Percentiles rank a stretch among this genome's conserved stretches.
Conservation (phyloP, 1,284 basidiomycete genomes). For the Porodaedalea pini region DNA sequence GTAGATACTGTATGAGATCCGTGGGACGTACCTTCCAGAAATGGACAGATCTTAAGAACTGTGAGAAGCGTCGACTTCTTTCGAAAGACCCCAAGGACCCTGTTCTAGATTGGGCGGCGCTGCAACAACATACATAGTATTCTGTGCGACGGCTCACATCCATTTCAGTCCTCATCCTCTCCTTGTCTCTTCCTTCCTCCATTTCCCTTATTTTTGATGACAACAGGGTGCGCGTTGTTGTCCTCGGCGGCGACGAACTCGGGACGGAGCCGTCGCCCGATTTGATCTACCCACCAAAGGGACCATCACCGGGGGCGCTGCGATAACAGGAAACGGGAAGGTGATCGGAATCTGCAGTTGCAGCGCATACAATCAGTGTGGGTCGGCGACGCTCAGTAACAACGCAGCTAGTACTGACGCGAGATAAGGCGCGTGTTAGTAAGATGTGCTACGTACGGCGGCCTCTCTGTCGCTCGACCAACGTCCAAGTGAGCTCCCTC, state of each 20-base stretch:
- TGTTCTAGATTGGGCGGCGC: no score
- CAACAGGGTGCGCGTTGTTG: neutral
- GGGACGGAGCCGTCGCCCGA: neutral
- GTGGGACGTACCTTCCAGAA: neutral
- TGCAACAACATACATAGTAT: no score
- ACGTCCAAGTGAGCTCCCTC: no score
- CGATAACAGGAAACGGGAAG: neutral
- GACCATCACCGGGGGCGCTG: conserved; percentile 4
- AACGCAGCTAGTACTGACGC: no score
- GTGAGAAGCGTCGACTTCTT: neutral
- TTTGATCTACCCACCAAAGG: conserved; percentile 1
- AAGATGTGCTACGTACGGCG: no score
- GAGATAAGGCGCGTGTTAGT: no score
- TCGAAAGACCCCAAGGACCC: neutral
- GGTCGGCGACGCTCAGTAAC: no score
- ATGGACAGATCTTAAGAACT: no score
- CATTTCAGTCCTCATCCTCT: neutral
- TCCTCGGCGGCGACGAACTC: neutral
- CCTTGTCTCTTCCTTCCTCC: neutral
- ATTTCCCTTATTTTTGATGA: neutral
- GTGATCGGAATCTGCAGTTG: conserved; percentile 1
- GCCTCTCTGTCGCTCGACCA: no score
- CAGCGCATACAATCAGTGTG: conserved; percentile 6
- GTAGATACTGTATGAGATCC: neutral
- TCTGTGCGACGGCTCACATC: neutral